Conservation (phyloP, 2,329 filamentous ascomycete genomes). For the Pyrenophora tritici-repentis region DNA sequence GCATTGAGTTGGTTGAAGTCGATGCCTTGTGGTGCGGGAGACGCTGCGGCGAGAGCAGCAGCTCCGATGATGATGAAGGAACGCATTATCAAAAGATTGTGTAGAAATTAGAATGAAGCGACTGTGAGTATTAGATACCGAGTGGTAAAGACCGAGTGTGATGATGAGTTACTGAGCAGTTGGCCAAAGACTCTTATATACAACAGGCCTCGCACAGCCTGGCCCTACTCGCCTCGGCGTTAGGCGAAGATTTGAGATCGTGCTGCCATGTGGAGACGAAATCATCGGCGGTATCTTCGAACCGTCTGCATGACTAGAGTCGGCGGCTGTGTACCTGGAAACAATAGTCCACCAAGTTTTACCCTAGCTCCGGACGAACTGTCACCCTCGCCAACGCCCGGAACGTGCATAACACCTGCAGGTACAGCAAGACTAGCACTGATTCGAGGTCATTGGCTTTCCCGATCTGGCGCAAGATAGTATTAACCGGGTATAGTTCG, state of each 20-base stretch:
- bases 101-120: not conserved
- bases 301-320: conserved; percentile 8
- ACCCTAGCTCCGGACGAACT: conserved; percentile 9
- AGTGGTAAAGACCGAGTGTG: conserved; percentile 7
- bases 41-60: conserved; percentile 28
- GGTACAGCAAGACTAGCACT: conserved; percentile 1
- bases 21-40: conserved; percentile 29
- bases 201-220: not conserved
- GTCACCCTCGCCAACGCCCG: conserved; percentile 10
- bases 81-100: conserved; percentile 22
- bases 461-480: not conserved
- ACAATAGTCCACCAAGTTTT: conserved; percentile 14
- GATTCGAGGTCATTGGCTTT: not conserved
- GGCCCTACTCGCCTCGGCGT: not conserved
- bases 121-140: not conserved
- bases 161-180: conserved; percentile 5
- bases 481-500: no score
- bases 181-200: conserved; percentile 9
- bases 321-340: conserved; percentile 4
- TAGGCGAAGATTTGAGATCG: conserved; percentile 7
- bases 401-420: conserved; percentile 9
- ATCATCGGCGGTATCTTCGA: conserved; percentile 8
- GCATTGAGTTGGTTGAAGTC: conserved; percentile 13
- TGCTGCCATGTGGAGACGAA: conserved; percentile 8
- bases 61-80: conserved; percentile 27